Percentiles rank a stretch among this genome's conserved stretches.
These are phyloP conservation scores for Saturnispora gosingensis DNA, from an alignment of 805 yeast species.

Conservation along the genomic window DNA sequence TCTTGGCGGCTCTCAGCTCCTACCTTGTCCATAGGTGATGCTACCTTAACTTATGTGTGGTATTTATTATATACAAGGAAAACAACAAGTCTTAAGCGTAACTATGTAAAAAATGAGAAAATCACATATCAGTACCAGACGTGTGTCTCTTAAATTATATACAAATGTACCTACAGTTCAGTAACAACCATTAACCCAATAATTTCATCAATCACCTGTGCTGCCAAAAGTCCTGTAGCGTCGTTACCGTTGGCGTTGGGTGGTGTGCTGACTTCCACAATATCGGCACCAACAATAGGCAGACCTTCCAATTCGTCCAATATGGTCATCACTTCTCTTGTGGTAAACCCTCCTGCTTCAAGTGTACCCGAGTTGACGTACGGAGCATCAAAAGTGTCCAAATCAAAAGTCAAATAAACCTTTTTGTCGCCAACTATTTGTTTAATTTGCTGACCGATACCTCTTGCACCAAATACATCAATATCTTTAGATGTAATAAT, in stretches of 20 bases:
- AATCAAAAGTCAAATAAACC: conserved; percentile 39
- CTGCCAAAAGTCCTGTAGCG: conserved; percentile 55
- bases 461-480: conserved; percentile 31
- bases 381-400: conserved; percentile 62
- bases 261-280: conserved; percentile 61
- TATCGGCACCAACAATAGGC: conserved; percentile 63
- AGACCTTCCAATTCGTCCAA: conserved; percentile 52
- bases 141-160: not conserved
- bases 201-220: conserved; percentile 48
- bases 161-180: conserved; percentile 9
- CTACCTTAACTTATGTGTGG: not conserved
- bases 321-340: conserved; percentile 53
- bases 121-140: not conserved
- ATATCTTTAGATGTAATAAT: conserved; percentile 39
- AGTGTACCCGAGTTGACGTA: conserved; percentile 79
- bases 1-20: not conserved
- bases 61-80: too few species aligned
- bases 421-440: conserved; percentile 31
- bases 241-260: conserved; percentile 54
- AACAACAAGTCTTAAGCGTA: not conserved
- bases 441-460: conserved; percentile 30
- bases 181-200: conserved; percentile 37
- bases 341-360: conserved; percentile 66
- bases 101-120: not conserved
- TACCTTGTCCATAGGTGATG: not conserved